These are phyloP conservation scores for Colletotrichum brevisporum DNA, from an alignment of 2,329 filamentous ascomycete species.

Conservation along the genomic window DNA sequence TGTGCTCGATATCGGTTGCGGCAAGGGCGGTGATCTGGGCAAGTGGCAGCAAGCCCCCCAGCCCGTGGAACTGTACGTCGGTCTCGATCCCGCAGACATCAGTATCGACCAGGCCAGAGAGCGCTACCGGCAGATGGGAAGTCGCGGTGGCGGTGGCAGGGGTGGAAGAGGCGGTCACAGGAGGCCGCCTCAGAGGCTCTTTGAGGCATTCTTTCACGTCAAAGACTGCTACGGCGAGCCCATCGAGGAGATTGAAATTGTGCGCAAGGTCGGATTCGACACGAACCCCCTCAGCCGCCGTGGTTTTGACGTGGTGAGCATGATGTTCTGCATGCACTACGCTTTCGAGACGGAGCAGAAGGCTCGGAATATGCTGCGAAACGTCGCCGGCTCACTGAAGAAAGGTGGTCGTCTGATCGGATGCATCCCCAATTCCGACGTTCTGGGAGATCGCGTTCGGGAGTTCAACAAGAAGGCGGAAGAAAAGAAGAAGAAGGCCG, in stretches of 20 bases:
- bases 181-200: conserved; percentile 70
- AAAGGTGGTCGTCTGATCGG: conserved; percentile 96
- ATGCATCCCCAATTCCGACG: conserved; percentile 96
- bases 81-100: conserved; percentile 91
- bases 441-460: conserved; percentile 84
- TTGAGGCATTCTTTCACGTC: conserved; percentile 88
- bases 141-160: conserved; percentile 69
- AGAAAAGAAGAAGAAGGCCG: conserved; percentile 55
- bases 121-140: conserved; percentile 81
- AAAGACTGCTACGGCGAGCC: conserved; percentile 94
- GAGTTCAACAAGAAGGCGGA: conserved; percentile 76
- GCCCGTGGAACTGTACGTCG: conserved; percentile 91
- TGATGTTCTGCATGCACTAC: conserved; percentile 99
- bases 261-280: conserved; percentile 91
- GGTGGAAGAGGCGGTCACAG: conserved; percentile 67
- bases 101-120: conserved; percentile 92
- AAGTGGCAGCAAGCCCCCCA: conserved; percentile 98
- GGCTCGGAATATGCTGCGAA: conserved; percentile 91
- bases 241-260: conserved; percentile 84
- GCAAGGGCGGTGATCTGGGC: conserved; percentile 93
- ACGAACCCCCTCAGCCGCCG: conserved; percentile 78
- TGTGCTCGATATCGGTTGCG: conserved; percentile 94
- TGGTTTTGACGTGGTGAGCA: conserved; percentile 95
- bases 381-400: conserved; percentile 90
- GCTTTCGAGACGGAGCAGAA: conserved; percentile 95